A percentile compares a stretch with the other conserved stretches of the same genome.
phyloP scores from a whole-genome alignment of 345 rosid species.

The Barbarea vulgaris region DNA sequence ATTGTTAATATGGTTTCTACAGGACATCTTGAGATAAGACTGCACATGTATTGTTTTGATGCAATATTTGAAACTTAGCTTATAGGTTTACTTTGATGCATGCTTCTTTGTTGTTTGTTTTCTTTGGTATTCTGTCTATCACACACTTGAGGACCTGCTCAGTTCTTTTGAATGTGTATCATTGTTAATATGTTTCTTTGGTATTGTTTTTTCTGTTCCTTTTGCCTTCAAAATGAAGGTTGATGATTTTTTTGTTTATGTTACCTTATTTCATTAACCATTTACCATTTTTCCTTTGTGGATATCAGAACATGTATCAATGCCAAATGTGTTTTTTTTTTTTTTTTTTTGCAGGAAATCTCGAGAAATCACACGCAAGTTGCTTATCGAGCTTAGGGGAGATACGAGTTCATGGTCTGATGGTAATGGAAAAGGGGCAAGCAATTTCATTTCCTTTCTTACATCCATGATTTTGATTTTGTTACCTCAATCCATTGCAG shows the following conservation, averaged over 20 bases:
- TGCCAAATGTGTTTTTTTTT: background rate
- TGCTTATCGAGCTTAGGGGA: constrained; percentile 40
- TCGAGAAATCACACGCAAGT: constrained; percentile 52
- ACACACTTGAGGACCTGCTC: background rate
- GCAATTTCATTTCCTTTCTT: background rate
- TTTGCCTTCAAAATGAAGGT: background rate
- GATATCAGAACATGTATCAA: background rate
- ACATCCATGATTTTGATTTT: background rate
- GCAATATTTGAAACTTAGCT: background rate
- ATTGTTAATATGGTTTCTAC: background rate
- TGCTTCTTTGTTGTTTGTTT: background rate
- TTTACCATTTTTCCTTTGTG: background rate
- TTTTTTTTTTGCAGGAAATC: constrained; percentile 55
- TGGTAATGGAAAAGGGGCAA: constrained; percentile 45
- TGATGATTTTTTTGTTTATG: constrained; percentile 10
- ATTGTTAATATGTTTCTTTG: background rate
- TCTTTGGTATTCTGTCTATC: background rate
- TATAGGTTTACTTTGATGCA: background rate
- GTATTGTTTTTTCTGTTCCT: background rate
- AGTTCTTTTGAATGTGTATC: constrained; percentile 5
- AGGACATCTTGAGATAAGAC: background rate
- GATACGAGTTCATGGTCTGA: constrained; percentile 50
- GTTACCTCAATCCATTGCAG: background rate
- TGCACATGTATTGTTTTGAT: constrained; percentile 3
- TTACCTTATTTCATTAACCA: background rate